Conservation (phyloP, 2,329 filamentous ascomycete species). For the Nannizzia gypsea region DNA sequence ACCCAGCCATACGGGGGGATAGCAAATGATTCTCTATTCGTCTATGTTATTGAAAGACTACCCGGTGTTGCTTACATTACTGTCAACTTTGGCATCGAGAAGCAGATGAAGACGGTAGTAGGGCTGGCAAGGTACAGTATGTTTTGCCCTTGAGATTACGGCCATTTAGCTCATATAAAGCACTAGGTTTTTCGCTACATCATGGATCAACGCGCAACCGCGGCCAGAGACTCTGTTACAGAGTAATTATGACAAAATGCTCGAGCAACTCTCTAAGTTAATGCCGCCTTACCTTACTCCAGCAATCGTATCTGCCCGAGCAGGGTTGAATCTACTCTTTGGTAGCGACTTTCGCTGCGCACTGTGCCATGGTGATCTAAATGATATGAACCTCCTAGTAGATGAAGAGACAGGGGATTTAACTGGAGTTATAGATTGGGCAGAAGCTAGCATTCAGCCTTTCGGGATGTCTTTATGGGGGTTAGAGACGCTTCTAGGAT, state of each 20-base stretch:
- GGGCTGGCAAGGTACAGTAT: conserved; percentile 6
- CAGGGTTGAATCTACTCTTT: neutral
- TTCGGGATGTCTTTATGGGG: neutral
- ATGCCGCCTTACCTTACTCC: neutral
- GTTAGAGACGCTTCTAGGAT: neutral
- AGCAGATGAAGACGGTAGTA: conserved; percentile 3
- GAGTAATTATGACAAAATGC: neutral
- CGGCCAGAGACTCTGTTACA: conserved; percentile 16
- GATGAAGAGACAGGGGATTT: conserved; percentile 6
- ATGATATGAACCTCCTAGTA: conserved; percentile 3
- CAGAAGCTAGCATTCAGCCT: conserved; percentile 5
- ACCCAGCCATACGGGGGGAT: conserved; percentile 6
- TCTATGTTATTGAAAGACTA: conserved; percentile 8
- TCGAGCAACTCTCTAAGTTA: conserved; percentile 1
- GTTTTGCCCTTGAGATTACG: neutral
- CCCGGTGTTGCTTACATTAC: conserved; percentile 7
- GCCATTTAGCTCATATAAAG: conserved; percentile 12
- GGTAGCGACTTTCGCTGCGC: conserved; percentile 1
- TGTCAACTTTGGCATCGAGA: neutral
- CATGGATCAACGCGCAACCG: conserved; percentile 2
- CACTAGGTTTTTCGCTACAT: neutral
- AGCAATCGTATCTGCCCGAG: neutral
- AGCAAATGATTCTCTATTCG: conserved; percentile 1
- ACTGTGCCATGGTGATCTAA: conserved; percentile 2
- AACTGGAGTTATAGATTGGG: conserved; percentile 5